These are phyloP conservation scores for Barnettozyma pratensis DNA, from an alignment of 805 yeast species.

Conservation along the genomic window DNA sequence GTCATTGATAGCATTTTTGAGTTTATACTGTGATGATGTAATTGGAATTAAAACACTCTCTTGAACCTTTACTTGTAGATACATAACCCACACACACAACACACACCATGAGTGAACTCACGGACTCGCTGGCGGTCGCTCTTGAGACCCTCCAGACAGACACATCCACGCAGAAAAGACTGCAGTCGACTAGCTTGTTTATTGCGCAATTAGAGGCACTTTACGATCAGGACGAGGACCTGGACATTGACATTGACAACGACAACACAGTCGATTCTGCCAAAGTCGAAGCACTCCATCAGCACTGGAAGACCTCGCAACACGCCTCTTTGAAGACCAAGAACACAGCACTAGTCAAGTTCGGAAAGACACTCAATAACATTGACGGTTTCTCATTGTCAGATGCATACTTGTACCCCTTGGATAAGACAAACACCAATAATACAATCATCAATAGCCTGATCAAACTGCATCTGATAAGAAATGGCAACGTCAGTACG, in stretches of 20 bases:
- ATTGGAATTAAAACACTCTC: background rate
- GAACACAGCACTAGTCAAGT: slow-evolving; percentile 23
- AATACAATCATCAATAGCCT: slow-evolving; percentile 32
- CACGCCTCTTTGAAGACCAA: slow-evolving; percentile 25
- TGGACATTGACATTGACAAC: background rate
- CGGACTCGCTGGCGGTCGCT: background rate
- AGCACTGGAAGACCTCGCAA: slow-evolving; percentile 24
- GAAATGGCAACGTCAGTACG: slow-evolving; percentile 40
- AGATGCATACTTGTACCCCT: slow-evolving; percentile 29
- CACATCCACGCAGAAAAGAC: background rate
- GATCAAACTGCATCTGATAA: slow-evolving; percentile 39
- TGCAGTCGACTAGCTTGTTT: background rate
- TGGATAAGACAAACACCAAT: slow-evolving; percentile 16
- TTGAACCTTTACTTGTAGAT: no score
- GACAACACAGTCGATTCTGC: background rate
- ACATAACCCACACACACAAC: background rate
- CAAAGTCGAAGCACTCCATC: slow-evolving; percentile 1
- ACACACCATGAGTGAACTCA: background rate
- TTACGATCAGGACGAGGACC: background rate
- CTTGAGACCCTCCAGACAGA: background rate
- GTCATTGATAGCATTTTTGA: no score
- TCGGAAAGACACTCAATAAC: slow-evolving; percentile 10
- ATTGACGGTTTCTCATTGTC: slow-evolving; percentile 27
- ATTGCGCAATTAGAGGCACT: background rate
- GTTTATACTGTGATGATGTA: background rate